phyloP scores from a whole-genome alignment of 192 early-diverging fungal genomes.

The Coemansia sp. region DNA sequence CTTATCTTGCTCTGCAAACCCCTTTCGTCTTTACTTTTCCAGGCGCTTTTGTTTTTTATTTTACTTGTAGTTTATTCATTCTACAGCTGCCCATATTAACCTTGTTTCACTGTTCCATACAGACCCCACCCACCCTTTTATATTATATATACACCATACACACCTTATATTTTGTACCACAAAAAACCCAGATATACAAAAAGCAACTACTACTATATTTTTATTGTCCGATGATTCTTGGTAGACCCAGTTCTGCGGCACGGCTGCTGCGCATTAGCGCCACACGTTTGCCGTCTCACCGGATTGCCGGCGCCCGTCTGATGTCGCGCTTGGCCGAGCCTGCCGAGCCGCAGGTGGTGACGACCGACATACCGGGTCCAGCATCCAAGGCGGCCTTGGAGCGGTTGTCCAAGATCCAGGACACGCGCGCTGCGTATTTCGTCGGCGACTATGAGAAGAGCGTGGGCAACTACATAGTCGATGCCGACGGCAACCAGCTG shows the following conservation, averaged over 20 bases:
- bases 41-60: too few relatives aligned
- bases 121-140: too few relatives aligned
- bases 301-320: conserved; percentile 3
- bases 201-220: too few relatives aligned
- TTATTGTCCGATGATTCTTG: too few relatives aligned
- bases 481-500: conserved; percentile 67
- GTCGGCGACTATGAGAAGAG: conserved; percentile 63
- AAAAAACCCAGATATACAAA: too few relatives aligned
- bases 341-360: conserved; percentile 50
- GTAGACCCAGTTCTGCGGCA: neutral
- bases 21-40: too few relatives aligned
- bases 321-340: conserved; percentile 54
- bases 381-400: conserved; percentile 52
- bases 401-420: conserved; percentile 55
- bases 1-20: too few relatives aligned
- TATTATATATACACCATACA: too few relatives aligned
- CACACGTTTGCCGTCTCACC: neutral
- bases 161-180: too few relatives aligned
- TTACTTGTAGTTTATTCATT: too few relatives aligned
- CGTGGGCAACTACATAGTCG: conserved; percentile 69
- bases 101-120: too few relatives aligned
- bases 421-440: conserved; percentile 63
- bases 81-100: too few relatives aligned
- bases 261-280: neutral
- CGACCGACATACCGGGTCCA: conserved; percentile 58